These are phyloP conservation scores for Colletotrichum ledebouriae DNA, from an alignment of 2,329 filamentous ascomycete species.

Conservation along the genomic window DNA sequence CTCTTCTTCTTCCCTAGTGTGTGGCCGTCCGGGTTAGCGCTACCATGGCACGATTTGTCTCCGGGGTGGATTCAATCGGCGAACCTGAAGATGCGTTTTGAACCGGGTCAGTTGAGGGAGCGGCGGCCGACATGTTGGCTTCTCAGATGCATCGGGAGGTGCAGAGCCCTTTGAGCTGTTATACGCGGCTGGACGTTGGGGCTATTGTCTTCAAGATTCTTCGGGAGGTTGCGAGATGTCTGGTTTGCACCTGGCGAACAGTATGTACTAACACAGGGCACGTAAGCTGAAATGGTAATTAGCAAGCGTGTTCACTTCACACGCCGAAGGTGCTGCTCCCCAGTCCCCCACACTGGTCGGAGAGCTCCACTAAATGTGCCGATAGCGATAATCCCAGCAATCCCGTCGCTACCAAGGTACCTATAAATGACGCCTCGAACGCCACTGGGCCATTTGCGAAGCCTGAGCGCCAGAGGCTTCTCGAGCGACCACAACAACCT, in stretches of 20 bases:
- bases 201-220: conserved; percentile 15
- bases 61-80: conserved; percentile 35
- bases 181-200: conserved; percentile 9
- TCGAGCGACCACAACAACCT: neutral
- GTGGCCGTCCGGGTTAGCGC: conserved; percentile 16
- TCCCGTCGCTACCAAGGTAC: neutral
- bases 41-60: conserved; percentile 13
- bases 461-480: neutral
- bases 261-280: conserved; percentile 39
- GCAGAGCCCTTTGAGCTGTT: conserved; percentile 41
- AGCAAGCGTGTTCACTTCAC: conserved; percentile 43
- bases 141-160: conserved; percentile 41
- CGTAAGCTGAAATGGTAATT: conserved; percentile 41
- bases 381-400: conserved; percentile 24
- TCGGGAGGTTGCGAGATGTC: conserved; percentile 33
- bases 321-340: conserved; percentile 37
- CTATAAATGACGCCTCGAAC: conserved; percentile 12
- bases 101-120: conserved; percentile 45
- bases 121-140: conserved; percentile 49
- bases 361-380: conserved; percentile 24
- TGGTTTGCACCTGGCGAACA: conserved; percentile 26
- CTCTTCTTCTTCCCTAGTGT: conserved; percentile 67
- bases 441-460: conserved; percentile 9
- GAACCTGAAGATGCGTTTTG: conserved; percentile 49
- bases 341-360: conserved; percentile 38